Evolutionary conservation across 495 filamentous ascomycete genomes (phyloP).

Genomic region (Xylaria intraflava): DNA sequence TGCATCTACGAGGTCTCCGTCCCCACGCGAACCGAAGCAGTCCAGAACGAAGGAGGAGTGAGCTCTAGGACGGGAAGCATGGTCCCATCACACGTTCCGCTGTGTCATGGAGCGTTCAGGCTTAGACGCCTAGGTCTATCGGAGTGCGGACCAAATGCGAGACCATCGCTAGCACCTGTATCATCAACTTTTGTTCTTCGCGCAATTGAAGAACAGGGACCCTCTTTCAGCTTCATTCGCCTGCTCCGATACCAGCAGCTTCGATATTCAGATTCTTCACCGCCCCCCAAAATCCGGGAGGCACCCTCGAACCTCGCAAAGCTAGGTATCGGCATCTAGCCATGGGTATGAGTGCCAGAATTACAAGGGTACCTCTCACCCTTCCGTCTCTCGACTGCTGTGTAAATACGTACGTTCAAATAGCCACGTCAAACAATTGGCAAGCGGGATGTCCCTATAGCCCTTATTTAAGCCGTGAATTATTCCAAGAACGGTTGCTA

Average conservation of each 20-base stretch:
- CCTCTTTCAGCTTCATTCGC: neutral
- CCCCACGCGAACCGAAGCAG: neutral
- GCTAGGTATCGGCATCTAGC: too few species aligned
- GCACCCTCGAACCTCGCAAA: too few species aligned
- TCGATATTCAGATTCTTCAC: neutral
- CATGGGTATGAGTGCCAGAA: too few species aligned
- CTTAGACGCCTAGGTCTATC: neutral
- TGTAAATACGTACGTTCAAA: neutral
- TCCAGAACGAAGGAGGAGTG: conserved; percentile 14
- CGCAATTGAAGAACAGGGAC: neutral
- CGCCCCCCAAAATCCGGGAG: neutral
- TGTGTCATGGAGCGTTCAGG: neutral
- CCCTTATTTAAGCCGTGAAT: too few species aligned
- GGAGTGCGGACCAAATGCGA: neutral
- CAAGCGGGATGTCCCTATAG: neutral
- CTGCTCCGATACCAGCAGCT: neutral
- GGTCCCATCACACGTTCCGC: neutral
- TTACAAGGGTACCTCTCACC: neutral
- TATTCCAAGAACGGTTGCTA: neutral
- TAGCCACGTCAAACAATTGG: neutral
- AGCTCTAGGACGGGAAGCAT: neutral
- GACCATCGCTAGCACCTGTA: neutral
- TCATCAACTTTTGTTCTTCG: neutral
- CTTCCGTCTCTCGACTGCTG: neutral
- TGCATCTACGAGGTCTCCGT: conserved; percentile 8